These are phyloP conservation scores for Nigrospora sphaerica DNA, from an alignment of 2,329 filamentous ascomycete species.

Conservation along the genomic window DNA sequence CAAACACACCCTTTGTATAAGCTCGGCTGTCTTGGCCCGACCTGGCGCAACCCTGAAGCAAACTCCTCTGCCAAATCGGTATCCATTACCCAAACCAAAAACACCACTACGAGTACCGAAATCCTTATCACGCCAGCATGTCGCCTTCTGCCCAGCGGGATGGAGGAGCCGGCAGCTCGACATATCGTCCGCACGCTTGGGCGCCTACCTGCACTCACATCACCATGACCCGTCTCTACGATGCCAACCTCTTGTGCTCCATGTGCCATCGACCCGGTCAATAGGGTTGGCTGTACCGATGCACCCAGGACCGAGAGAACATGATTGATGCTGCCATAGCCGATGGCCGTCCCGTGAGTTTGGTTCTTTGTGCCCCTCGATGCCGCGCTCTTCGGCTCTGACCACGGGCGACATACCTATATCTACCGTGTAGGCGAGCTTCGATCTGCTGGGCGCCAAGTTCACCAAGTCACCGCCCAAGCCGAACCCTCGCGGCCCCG, in stretches of 20 bases:
- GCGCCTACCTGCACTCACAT: slow-evolving; percentile 53
- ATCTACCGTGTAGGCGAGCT: slow-evolving; percentile 9
- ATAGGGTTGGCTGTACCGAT: slow-evolving; percentile 69
- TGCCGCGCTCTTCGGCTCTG: too few relatives aligned
- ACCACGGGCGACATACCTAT: slow-evolving; percentile 2
- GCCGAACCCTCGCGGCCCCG: slow-evolving; percentile 29
- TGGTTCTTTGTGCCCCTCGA: neutral
- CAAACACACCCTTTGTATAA: too few relatives aligned
- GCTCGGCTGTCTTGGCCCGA: too few relatives aligned
- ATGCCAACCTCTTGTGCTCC: slow-evolving; percentile 43
- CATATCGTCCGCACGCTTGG: slow-evolving; percentile 7
- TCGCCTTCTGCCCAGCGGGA: too few relatives aligned
- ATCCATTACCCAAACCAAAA: too few relatives aligned
- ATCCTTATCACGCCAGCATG: too few relatives aligned
- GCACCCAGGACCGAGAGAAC: slow-evolving; percentile 32
- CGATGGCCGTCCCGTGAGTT: slow-evolving; percentile 16
- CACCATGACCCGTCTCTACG: slow-evolving; percentile 60
- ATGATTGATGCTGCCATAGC: slow-evolving; percentile 29
- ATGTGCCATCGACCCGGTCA: slow-evolving; percentile 48
- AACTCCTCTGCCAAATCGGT: too few relatives aligned
- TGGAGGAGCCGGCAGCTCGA: slow-evolving; percentile 1
- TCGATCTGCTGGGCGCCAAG: slow-evolving; percentile 25
- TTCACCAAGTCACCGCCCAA: slow-evolving; percentile 23
- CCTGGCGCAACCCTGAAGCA: too few relatives aligned
- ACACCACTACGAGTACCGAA: too few relatives aligned